Conservation (phyloP, 2,329 filamentous ascomycete species). For the Knoxdaviesia proteae region DNA sequence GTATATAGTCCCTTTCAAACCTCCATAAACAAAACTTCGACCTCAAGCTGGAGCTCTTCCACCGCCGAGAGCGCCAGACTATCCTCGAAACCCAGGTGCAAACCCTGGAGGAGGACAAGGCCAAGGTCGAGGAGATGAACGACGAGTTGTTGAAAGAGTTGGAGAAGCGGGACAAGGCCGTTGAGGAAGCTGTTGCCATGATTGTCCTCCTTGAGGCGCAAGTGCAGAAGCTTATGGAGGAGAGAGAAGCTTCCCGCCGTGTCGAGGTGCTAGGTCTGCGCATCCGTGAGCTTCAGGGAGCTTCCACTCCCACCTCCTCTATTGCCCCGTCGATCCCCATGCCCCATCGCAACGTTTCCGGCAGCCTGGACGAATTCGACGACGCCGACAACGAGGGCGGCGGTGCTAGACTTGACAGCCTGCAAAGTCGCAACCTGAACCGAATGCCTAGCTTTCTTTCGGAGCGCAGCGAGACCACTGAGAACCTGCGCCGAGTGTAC, state of each 20-base stretch:
- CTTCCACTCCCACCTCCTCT: neutral
- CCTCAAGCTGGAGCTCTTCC: slow-evolving; percentile 51
- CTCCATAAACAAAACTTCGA: slow-evolving; percentile 62
- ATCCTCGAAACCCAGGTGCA: slow-evolving; percentile 37
- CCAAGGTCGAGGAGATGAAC: slow-evolving; percentile 34
- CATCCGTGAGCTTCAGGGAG: no score
- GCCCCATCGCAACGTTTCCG: neutral
- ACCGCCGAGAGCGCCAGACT: slow-evolving; percentile 43
- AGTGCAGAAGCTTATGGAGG: slow-evolving; percentile 29
- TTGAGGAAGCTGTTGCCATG: slow-evolving; percentile 49
- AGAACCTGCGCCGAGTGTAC: slow-evolving; percentile 40
- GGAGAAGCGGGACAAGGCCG: slow-evolving; percentile 47
- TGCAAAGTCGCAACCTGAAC: slow-evolving; percentile 14
- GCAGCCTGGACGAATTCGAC: slow-evolving; percentile 1
- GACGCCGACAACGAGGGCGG: slow-evolving; percentile 4
- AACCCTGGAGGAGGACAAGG: slow-evolving; percentile 29
- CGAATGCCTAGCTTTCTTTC: slow-evolving; percentile 47
- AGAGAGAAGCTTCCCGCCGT: slow-evolving; percentile 30
- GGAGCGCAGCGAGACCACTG: slow-evolving; percentile 34
- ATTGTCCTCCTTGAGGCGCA: slow-evolving; percentile 44
- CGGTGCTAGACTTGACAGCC: neutral
- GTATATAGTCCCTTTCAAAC: slow-evolving; percentile 36
- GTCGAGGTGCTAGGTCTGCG: slow-evolving; percentile 15
- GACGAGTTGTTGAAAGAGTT: slow-evolving; percentile 36
- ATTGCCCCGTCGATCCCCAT: neutral